Percentiles rank a stretch among this genome's conserved stretches.
These are phyloP conservation scores for Pseudogymnoascus sp. DNA, from an alignment of 2,329 filamentous ascomycete genomes.

Conservation along the genomic window DNA sequence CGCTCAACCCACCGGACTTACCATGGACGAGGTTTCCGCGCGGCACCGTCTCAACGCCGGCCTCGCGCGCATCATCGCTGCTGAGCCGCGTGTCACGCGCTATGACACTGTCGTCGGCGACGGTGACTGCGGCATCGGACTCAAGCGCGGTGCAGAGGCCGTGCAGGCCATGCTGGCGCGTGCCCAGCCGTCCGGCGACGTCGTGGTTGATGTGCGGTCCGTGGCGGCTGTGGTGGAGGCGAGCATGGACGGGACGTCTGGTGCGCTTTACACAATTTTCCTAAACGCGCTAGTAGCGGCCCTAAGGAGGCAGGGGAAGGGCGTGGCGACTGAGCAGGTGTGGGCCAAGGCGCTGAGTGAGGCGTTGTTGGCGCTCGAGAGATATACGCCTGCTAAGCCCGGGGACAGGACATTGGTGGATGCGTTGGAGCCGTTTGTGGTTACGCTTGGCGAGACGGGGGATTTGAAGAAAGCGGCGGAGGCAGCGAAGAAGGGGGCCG, in stretches of 20 bases:
- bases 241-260: slow-evolving; percentile 67
- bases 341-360: slow-evolving; percentile 60
- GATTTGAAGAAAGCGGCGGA: slow-evolving; percentile 65
- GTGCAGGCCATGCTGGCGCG: slow-evolving; percentile 37
- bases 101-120: slow-evolving; percentile 66
- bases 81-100: slow-evolving; percentile 57
- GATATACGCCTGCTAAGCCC: slow-evolving; percentile 81
- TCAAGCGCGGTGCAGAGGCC: slow-evolving; percentile 61
- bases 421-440: slow-evolving; percentile 80
- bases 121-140: slow-evolving; percentile 62
- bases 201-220: slow-evolving; percentile 49
- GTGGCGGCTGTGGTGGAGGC: slow-evolving; percentile 59
- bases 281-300: slow-evolving; percentile 59
- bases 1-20: slow-evolving; percentile 27
- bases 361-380: slow-evolving; percentile 62
- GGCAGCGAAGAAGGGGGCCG: slow-evolving; percentile 67
- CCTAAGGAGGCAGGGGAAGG: slow-evolving; percentile 20
- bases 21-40: slow-evolving; percentile 29
- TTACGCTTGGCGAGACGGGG: slow-evolving; percentile 56
- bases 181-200: slow-evolving; percentile 44
- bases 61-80: slow-evolving; percentile 50
- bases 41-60: slow-evolving; percentile 46
- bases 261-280: slow-evolving; percentile 71
- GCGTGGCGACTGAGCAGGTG: slow-evolving; percentile 35
- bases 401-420: slow-evolving; percentile 90